These are phyloP conservation scores for Termitomyces sp. DNA, from an alignment of 768 basidiomycete genomes.

Conservation along the genomic window DNA sequence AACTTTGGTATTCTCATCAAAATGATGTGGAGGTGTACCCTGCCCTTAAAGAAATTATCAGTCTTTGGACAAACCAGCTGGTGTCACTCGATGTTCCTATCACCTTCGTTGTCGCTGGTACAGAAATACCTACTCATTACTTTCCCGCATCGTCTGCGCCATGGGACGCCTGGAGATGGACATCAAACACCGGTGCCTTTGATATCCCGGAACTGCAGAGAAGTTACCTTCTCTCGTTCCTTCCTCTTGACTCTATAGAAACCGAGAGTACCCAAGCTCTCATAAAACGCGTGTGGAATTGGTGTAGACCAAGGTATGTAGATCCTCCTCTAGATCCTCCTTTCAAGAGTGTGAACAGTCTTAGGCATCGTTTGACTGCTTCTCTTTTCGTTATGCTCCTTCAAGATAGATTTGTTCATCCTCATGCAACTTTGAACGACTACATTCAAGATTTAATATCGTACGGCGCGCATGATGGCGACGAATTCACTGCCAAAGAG, in stretches of 20 bases:
- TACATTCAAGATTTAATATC: neutral
- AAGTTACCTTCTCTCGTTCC: neutral
- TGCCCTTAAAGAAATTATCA: neutral
- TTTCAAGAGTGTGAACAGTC: neutral
- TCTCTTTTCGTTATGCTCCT: neutral
- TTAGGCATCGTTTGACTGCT: neutral
- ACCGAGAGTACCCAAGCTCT: neutral
- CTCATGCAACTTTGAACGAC: neutral
- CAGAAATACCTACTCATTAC: neutral
- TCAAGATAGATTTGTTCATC: neutral
- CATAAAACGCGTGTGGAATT: neutral
- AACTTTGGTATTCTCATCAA: neutral
- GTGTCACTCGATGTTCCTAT: neutral
- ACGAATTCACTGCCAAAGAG: neutral
- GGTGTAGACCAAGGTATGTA: neutral
- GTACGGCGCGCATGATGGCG: neutral
- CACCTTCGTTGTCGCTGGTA: slow-evolving; percentile 1
- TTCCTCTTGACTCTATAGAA: neutral
- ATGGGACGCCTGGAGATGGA: neutral
- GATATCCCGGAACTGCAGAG: neutral
- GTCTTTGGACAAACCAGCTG: neutral
- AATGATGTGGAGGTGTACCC: neutral
- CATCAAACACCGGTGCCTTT: neutral
- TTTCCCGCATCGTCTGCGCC: neutral
- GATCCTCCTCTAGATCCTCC: neutral